Evolutionary conservation across 768 basidiomycete species (phyloP).

Genomic region (Podaxis pistillaris): DNA sequence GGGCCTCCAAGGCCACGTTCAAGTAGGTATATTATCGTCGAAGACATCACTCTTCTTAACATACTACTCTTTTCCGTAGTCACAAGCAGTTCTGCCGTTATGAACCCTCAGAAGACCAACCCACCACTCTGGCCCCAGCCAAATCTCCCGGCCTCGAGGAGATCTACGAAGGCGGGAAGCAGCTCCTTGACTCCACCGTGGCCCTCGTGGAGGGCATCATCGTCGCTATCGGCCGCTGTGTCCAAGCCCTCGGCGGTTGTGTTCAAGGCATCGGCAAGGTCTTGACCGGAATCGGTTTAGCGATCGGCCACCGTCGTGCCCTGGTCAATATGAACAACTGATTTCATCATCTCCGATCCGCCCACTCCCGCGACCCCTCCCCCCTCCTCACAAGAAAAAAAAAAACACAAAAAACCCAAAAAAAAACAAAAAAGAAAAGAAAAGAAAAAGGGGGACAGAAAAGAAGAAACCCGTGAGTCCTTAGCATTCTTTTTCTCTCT

Average conservation of each 20-base stretch:
- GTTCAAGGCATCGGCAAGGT: neutral
- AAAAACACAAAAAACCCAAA: neutral
- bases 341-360: neutral
- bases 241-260: neutral
- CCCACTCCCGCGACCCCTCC: neutral
- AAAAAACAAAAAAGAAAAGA: conserved; percentile 5
- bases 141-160: neutral
- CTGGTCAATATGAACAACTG: neutral
- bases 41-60: neutral
- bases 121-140: too few relatives aligned
- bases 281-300: neutral
- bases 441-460: neutral
- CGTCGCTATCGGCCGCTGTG: neutral
- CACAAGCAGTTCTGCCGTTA: neutral
- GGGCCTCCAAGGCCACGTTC: neutral
- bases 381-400: neutral
- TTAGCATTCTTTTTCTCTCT: neutral
- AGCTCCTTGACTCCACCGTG: neutral
- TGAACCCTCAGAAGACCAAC: too few relatives aligned
- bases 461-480: conserved; percentile 2
- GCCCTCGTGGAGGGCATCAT: neutral
- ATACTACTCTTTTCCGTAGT: neutral
- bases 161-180: neutral
- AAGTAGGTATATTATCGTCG: neutral
- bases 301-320: neutral